A percentile compares a stretch with the other conserved stretches of the same genome.
phyloP scores from a whole-genome alignment of 768 basidiomycete species.

The Suillus discolor region DNA sequence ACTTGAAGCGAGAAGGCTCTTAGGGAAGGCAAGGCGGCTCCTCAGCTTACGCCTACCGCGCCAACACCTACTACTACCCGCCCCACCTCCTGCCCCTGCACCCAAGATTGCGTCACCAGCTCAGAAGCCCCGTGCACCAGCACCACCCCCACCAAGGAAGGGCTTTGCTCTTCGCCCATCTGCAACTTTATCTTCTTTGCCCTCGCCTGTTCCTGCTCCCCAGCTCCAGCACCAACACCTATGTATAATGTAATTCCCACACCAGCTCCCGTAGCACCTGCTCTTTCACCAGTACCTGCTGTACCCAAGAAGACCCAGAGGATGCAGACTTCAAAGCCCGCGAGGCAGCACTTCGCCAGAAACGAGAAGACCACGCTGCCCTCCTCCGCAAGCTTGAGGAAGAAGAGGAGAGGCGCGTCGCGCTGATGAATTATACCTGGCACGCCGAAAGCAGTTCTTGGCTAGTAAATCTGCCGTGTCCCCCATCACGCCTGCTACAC shows the following conservation, averaged over 20 bases:
- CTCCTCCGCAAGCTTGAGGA: constrained; percentile 71
- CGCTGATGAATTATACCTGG: constrained; percentile 44
- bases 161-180: constrained; percentile 13
- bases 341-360: constrained; percentile 72
- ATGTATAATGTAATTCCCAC: constrained; percentile 18
- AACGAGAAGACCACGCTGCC: constrained; percentile 70
- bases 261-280: constrained; percentile 27
- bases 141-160: constrained; percentile 39
- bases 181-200: constrained; percentile 26
- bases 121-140: constrained; percentile 38
- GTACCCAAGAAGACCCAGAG: constrained; percentile 68
- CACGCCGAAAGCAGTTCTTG: constrained; percentile 35
- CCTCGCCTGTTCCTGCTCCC: constrained; percentile 23
- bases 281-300: constrained; percentile 27
- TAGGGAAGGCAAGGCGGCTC: constrained; percentile 47
- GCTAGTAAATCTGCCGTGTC: constrained; percentile 41
- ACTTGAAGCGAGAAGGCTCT: constrained; percentile 74
- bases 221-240: constrained; percentile 28
- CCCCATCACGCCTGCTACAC: constrained; percentile 25
- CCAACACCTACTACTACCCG: constrained; percentile 45
- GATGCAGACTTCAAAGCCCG: constrained; percentile 70
- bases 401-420: constrained; percentile 60
- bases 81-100: constrained; percentile 45
- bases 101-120: constrained; percentile 34
- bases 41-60: constrained; percentile 40